Evolutionary conservation across 78 protist genomes (phyloP), one percentile per base, ranked within the genome.

Genomic region (Dictyostelium citrinum): DNA sequence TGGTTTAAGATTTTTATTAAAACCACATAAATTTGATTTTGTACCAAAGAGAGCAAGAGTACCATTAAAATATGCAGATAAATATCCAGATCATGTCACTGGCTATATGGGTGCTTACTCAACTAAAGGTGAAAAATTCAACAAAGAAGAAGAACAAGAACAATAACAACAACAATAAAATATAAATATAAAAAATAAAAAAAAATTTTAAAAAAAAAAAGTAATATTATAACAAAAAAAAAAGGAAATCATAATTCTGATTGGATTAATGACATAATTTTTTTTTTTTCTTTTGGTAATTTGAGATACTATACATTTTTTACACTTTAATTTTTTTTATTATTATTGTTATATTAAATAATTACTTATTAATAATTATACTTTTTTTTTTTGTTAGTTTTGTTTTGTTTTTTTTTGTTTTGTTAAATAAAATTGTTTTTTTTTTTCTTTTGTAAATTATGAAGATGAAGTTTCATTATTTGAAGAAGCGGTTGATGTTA

Each of bases 21-120:
- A 88, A 75, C 96, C 96, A 61, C 67, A 93, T 33, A 93, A 84
- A 79, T 93, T 93, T 79, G 91, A 81, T 76, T 67, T 84, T 51
- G 51, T 49, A 9, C 91, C 91, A 72, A 81, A 82, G 35, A 55
- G 81, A 22, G 92, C 96, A 46, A 39, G 90, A 45, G 93, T 90
- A 16, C 90, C 96, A 41, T 61, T 80, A 17, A 83, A 84, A 27
- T 49, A 79, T 11, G 83, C 39, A 76, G 83, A 70, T 5, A 81
- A 78, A 55, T 93, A 84, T 46, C 84, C 84, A 33, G 72, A 88
- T 68, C 93, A 88, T 67, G 51, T 77, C n/a, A 88, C 93, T 46
- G 93, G 93, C 37, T 88, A 88, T 39, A 58, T 88, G 84, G 84
- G 85, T 35, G 81, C 93, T 2, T 88, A 37, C 68, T 78, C 85